Evolutionary conservation across 2,329 filamentous ascomycete species (phyloP).

Genomic region (Xylaria sp.): DNA sequence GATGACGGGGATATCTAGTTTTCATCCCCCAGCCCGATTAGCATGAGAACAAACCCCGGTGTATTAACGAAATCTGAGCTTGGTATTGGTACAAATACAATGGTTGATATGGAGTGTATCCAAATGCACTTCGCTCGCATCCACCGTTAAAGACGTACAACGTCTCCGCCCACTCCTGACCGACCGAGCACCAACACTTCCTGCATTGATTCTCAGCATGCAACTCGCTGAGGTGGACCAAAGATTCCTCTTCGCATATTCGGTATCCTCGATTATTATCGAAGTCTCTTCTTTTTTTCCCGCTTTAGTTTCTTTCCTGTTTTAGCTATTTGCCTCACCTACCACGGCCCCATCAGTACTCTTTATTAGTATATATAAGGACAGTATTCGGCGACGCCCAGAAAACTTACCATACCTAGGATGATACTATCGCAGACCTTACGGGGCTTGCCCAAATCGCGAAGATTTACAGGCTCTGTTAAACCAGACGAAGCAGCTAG

Average conservation of each 20-base stretch:
- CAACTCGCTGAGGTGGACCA: conserved; percentile 61
- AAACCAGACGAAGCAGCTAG: background rate
- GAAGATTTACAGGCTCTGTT: background rate
- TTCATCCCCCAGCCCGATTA: background rate
- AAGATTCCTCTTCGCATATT: conserved; percentile 60
- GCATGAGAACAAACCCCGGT: background rate
- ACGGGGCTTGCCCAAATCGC: background rate
- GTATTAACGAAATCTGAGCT: background rate
- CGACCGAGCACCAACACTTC: conserved; percentile 46
- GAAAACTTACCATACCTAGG: background rate
- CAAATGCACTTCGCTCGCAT: background rate
- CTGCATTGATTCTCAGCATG: conserved; percentile 61
- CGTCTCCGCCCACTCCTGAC: conserved; percentile 3
- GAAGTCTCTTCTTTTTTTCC: background rate
- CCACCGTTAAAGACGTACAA: background rate
- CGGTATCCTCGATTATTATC: conserved; percentile 56
- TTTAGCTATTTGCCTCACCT: background rate
- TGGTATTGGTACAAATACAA: conserved; percentile 1
- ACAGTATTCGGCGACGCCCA: background rate
- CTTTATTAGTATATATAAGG: background rate
- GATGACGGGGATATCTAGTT: background rate
- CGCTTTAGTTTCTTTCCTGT: background rate
- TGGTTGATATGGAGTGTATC: background rate
- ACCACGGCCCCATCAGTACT: conserved; percentile 2
- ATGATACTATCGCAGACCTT: background rate